Evolutionary conservation across 2,329 filamentous ascomycete species (phyloP).

Genomic region (Phaeoacremonium minimum): DNA sequence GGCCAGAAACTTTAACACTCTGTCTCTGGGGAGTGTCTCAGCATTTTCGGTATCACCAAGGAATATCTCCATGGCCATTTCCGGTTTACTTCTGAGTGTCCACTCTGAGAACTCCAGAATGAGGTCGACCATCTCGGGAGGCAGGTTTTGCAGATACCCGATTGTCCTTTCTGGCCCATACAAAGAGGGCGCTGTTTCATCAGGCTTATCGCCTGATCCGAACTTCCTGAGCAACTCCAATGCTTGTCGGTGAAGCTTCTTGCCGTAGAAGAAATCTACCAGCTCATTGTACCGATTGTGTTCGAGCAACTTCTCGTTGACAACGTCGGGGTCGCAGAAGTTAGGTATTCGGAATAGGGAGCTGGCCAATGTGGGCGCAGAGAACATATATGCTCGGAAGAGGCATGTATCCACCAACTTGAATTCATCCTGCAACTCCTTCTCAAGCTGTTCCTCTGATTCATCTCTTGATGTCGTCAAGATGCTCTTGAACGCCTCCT

Average conservation of each 20-base stretch:
- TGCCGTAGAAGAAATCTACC: constrained; percentile 96
- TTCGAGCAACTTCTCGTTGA: constrained; percentile 88
- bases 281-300: constrained; percentile 86
- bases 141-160: constrained; percentile 82
- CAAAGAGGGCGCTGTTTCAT: constrained; percentile 51
- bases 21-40: constrained; percentile 76
- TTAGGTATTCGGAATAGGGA: constrained; percentile 94
- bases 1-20: constrained; percentile 70
- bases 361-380: constrained; percentile 75
- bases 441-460: constrained; percentile 59
- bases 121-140: constrained; percentile 82
- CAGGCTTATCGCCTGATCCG: constrained; percentile 54
- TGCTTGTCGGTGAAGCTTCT: constrained; percentile 85
- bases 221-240: constrained; percentile 79
- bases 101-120: constrained; percentile 89
- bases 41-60: constrained; percentile 91
- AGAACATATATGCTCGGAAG: constrained; percentile 94
- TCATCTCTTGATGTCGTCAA: constrained; percentile 43
- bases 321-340: constrained; percentile 93
- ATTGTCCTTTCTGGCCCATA: constrained; percentile 82
- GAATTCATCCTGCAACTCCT: constrained; percentile 71
- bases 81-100: constrained; percentile 70
- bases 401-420: constrained; percentile 88
- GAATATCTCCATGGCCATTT: constrained; percentile 87
- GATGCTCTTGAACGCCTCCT: constrained; percentile 51